Base-by-base conservation (phyloP, 345 rosid species). In the Tarenaya hassleriana region DNA sequence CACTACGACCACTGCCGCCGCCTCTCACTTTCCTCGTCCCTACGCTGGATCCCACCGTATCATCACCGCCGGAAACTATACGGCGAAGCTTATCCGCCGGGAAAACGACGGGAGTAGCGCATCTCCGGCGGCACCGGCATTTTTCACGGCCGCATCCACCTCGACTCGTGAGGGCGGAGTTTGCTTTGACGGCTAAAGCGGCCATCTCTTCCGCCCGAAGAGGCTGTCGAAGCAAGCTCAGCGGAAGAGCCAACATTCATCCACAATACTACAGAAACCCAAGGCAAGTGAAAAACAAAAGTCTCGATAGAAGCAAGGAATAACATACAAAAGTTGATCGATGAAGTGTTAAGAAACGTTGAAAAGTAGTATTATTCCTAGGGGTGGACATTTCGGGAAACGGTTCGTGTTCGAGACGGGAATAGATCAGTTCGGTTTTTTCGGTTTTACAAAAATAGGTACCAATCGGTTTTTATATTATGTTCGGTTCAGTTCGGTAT, bases 101-200 rank as follows among this genome's bases (percentile, higher is more conserved):
- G 45, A 73, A 69, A 4, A 32, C 56, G n/a, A 67, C 39, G 15
- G 77, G 76, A 8, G 70, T 37, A 3, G 55, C 59, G 7, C 53
- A 34, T 56, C 83, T 77, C 63, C 75, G 56, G 50, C 77, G 64
- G 39, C 79, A 72, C 42, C 71, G 58, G 10, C 81, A 68, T 68
- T 68, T 84, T 5, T 73, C 75, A 19, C 41, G 52, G 8, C 61
- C 72, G 9, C 77, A 69, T 16, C 60, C 61, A 8, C 50, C 55
- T 37, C 61, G 50, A 7, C 72, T 57, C 64, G 37, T 58, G 0
- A 91, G 63, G 13, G 98, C 98, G 4, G 88, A 66, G 77, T 90
- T 91, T 19, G 98, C 98, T 71, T 84, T 87, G 16, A 91, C 98
- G 1, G 98, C 98, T 72, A 91, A 77, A 64, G 98, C 90, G n/a